A percentile compares a stretch with the other conserved stretches of the same genome.
phyloP scores from a whole-genome alignment of 75 land plant genomes.

The Selaginella tamariscina region DNA sequence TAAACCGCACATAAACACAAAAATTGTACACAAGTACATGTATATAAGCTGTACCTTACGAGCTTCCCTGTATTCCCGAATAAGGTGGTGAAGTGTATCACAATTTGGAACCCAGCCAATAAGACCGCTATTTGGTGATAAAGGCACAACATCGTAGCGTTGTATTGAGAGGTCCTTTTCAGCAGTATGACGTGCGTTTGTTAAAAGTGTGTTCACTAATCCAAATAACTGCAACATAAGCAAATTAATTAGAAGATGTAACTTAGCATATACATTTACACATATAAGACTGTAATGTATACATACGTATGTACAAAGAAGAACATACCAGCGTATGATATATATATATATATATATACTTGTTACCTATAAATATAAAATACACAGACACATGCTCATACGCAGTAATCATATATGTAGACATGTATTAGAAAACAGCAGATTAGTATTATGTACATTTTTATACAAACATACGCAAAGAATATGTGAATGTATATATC shows the following conservation, averaged over 20 bases:
- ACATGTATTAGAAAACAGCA: no score
- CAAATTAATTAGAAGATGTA: neutral
- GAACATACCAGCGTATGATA: no score
- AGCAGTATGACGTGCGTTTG: slow-evolving; percentile 76
- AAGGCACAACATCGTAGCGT: slow-evolving; percentile 86
- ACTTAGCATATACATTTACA: neutral
- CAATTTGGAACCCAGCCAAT: slow-evolving; percentile 99
- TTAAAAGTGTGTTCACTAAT: slow-evolving; percentile 88
- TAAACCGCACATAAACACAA: neutral
- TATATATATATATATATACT: no score
- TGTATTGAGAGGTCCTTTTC: slow-evolving; percentile 94
- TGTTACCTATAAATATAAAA: no score
- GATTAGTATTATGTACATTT: no score
- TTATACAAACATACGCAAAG: no score
- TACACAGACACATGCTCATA: no score
- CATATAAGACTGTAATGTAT: no score
- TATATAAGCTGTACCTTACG: slow-evolving; percentile 41
- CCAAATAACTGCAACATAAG: slow-evolving; percentile 63
- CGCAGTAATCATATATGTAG: no score
- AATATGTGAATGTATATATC: neutral
- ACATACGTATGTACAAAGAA: no score
- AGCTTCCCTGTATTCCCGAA: slow-evolving; percentile 91
- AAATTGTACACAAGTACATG: neutral
- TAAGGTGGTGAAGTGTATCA: slow-evolving; percentile 90
- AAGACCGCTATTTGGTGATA: slow-evolving; percentile 96